These are phyloP conservation scores for Neurospora pannonica DNA, from an alignment of 495 filamentous ascomycete species.

Conservation along the genomic window DNA sequence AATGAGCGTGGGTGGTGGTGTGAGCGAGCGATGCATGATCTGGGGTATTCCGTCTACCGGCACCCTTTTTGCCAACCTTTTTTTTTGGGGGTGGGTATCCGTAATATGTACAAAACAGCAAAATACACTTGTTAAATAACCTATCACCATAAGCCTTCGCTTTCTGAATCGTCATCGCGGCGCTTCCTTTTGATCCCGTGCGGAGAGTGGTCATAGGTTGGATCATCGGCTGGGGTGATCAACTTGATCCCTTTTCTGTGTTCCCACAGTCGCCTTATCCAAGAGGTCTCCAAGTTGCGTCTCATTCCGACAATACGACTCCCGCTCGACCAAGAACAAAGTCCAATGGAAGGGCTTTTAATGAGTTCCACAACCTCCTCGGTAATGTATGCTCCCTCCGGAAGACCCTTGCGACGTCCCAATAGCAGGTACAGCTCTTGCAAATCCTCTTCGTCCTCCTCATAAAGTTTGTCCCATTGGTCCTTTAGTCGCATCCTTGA, in stretches of 20 bases:
- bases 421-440: not conserved
- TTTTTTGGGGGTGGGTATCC: not conserved
- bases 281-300: not conserved
- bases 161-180: not conserved
- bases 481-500: not conserved
- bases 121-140: not conserved
- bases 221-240: not conserved
- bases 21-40: not conserved
- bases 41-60: not conserved
- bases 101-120: not conserved
- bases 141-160: not conserved
- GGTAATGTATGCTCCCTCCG: not conserved
- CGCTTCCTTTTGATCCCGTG: not conserved
- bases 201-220: not conserved
- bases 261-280: not conserved
- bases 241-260: not conserved
- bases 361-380: not conserved
- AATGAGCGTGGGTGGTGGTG: not conserved
- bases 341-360: too few species aligned
- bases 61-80: not conserved
- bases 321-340: too few species aligned
- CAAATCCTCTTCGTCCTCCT: not conserved
- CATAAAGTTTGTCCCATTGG: not conserved
- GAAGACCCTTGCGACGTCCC: not conserved
- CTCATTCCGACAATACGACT: not conserved